Conservation (phyloP, 2,329 filamentous ascomycete species). For the Acephala macrosclerotiorum region DNA sequence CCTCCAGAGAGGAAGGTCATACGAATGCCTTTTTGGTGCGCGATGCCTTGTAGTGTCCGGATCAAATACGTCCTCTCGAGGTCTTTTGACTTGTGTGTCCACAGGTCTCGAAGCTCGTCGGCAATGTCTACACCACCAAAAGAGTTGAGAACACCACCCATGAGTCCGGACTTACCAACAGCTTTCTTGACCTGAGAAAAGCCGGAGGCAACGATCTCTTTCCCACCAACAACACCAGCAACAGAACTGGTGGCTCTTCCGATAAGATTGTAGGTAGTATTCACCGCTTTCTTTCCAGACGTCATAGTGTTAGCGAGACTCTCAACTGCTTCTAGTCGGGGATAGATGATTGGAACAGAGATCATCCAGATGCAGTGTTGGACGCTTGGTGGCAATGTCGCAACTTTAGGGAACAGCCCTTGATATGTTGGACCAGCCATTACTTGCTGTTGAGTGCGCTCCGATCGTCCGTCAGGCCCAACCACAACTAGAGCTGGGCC, state of each 20-base stretch:
- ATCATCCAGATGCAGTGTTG: slow-evolving; percentile 98
- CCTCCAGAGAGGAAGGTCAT: slow-evolving; percentile 97
- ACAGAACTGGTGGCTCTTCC: slow-evolving; percentile 96
- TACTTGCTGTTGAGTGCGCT: slow-evolving; percentile 88
- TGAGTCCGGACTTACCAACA: slow-evolving; percentile 91
- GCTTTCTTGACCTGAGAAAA: slow-evolving; percentile 97
- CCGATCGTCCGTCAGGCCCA: slow-evolving; percentile 89
- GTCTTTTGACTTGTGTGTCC: slow-evolving; percentile 98
- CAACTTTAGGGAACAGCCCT: slow-evolving; percentile 94
- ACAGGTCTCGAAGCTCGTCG: slow-evolving; percentile 94
- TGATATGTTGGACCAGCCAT: slow-evolving; percentile 97
- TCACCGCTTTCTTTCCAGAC: slow-evolving; percentile 95
- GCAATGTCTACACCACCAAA: slow-evolving; percentile 96
- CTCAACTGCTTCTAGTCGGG: slow-evolving; percentile 89
- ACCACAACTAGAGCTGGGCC: slow-evolving; percentile 90
- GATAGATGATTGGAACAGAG: slow-evolving; percentile 89
- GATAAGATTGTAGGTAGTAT: slow-evolving; percentile 93
- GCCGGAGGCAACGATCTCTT: slow-evolving; percentile 88
- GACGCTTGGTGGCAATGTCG: slow-evolving; percentile 86
- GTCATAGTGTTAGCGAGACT: slow-evolving; percentile 89
- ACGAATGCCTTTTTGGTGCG: slow-evolving; percentile 91
- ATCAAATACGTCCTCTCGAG: slow-evolving; percentile 96
- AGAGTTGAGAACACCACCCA: slow-evolving; percentile 94
- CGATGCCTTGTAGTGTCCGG: slow-evolving; percentile 91
- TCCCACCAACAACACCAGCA: slow-evolving; percentile 93